These are phyloP conservation scores for Lichtheimia corymbifera DNA, from an alignment of 371 early-diverging fungal species.

Conservation along the genomic window DNA sequence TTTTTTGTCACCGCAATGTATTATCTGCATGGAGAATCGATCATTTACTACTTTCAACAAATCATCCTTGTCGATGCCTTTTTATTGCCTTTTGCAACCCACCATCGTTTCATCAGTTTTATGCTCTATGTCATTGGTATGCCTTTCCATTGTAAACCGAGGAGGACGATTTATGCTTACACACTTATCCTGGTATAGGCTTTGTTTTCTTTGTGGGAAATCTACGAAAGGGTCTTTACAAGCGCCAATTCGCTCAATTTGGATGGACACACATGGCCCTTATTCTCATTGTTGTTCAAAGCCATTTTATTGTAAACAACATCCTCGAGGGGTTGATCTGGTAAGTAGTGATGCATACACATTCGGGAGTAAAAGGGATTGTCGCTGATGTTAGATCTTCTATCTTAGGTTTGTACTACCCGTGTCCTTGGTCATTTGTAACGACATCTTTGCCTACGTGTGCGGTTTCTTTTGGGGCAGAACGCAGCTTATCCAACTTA, in stretches of 20 bases:
- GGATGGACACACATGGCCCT: conserved; percentile 97
- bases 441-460: conserved; percentile 98
- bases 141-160: too few relatives aligned
- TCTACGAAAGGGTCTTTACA: conserved; percentile 87
- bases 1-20: conserved; percentile 85
- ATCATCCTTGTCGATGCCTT: conserved; percentile 80
- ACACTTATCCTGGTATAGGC: conserved; percentile 47
- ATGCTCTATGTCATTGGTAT: conserved; percentile 80
- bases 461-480: conserved; percentile 94
- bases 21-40: conserved; percentile 91
- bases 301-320: conserved; percentile 94
- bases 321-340: conserved; percentile 97
- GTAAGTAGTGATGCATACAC: conserved; percentile 45
- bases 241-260: conserved; percentile 92
- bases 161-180: neutral
- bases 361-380: too few relatives aligned
- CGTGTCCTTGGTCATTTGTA: conserved; percentile 88
- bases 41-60: conserved; percentile 85
- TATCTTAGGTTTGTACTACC: conserved; percentile 79
- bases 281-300: conserved; percentile 84
- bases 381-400: neutral
- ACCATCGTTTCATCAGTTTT: conserved; percentile 95
- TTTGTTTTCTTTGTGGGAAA: conserved; percentile 93
- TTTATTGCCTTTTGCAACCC: conserved; percentile 82
- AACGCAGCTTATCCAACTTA: conserved; percentile 90